Evolutionary conservation across 768 basidiomycete species (phyloP).

Genomic region (Hericium erinaceus): DNA sequence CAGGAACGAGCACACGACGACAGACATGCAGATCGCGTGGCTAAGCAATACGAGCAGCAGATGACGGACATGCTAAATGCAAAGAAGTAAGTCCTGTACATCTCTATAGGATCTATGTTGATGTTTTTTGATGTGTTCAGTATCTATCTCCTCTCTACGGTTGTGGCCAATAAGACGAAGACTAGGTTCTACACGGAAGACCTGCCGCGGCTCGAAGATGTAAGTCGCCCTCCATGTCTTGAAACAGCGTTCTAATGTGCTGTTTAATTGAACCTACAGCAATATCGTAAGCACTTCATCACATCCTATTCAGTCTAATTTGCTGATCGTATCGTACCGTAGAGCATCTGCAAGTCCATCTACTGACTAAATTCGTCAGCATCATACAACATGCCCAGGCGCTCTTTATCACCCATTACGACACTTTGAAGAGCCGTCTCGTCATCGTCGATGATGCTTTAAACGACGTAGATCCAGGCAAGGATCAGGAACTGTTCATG

Average conservation of each 20-base stretch:
- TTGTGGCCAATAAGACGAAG: slow-evolving; percentile 61
- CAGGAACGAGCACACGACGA: slow-evolving; percentile 66
- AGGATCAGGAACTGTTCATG: slow-evolving; percentile 67
- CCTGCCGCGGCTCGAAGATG: slow-evolving; percentile 63
- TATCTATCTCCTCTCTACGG: slow-evolving; percentile 61
- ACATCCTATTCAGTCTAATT: not conserved
- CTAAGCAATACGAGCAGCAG: slow-evolving; percentile 70
- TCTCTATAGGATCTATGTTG: not conserved
- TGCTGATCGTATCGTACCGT: slow-evolving; percentile 5
- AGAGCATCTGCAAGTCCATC: slow-evolving; percentile 66
- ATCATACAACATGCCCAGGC: slow-evolving; percentile 52
- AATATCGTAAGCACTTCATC: slow-evolving; percentile 47
- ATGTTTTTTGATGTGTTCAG: slow-evolving; percentile 23
- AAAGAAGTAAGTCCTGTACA: slow-evolving; percentile 52
- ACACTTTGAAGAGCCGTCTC: slow-evolving; percentile 44
- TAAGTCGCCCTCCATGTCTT: slow-evolving; percentile 27
- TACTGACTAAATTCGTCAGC: slow-evolving; percentile 44
- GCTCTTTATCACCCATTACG: slow-evolving; percentile 50
- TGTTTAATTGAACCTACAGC: slow-evolving; percentile 29
- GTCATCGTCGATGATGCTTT: slow-evolving; percentile 38
- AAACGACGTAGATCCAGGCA: slow-evolving; percentile 39
- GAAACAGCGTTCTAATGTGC: not conserved
- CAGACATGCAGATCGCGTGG: slow-evolving; percentile 63
- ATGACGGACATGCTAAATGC: slow-evolving; percentile 67
- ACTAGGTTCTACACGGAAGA: slow-evolving; percentile 63